Evolutionary conservation across 305 asterid genomes (phyloP).

Genomic region (Fraxinus greggii): DNA sequence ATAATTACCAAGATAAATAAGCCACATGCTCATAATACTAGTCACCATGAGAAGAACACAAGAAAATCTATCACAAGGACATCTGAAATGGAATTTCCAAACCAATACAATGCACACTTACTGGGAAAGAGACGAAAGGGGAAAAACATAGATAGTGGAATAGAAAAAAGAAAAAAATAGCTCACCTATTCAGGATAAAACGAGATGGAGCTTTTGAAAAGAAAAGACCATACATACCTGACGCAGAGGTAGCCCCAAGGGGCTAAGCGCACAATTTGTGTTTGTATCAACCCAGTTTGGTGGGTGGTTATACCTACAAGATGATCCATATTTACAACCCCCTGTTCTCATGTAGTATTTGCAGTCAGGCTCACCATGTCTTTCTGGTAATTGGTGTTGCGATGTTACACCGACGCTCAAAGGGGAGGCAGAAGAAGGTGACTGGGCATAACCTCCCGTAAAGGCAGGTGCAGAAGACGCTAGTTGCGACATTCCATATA

Average conservation of each 20-base stretch:
- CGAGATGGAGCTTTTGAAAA: slow-evolving; percentile 3
- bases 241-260: slow-evolving; percentile 80
- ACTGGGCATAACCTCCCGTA: slow-evolving; percentile 49
- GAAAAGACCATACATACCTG: slow-evolving; percentile 53
- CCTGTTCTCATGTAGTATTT: slow-evolving; percentile 85
- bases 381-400: slow-evolving; percentile 64
- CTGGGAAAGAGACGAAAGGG: not conserved
- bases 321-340: slow-evolving; percentile 82
- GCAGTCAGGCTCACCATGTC: slow-evolving; percentile 78
- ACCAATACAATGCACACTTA: not conserved
- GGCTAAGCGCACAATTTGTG: slow-evolving; percentile 58
- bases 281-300: slow-evolving; percentile 51
- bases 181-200: slow-evolving; percentile 11
- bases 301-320: slow-evolving; percentile 87
- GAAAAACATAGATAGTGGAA: not conserved
- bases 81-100: not conserved
- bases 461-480: slow-evolving; percentile 58
- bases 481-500: slow-evolving; percentile 59
- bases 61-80: not conserved
- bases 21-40: not conserved
- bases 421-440: slow-evolving; percentile 47
- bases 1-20: not conserved
- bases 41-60: not conserved
- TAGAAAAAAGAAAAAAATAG: not conserved
- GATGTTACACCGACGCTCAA: slow-evolving; percentile 29